Base-by-base conservation (phyloP, 2,329 filamentous ascomycete species). In the Aschersonia sp. region DNA sequence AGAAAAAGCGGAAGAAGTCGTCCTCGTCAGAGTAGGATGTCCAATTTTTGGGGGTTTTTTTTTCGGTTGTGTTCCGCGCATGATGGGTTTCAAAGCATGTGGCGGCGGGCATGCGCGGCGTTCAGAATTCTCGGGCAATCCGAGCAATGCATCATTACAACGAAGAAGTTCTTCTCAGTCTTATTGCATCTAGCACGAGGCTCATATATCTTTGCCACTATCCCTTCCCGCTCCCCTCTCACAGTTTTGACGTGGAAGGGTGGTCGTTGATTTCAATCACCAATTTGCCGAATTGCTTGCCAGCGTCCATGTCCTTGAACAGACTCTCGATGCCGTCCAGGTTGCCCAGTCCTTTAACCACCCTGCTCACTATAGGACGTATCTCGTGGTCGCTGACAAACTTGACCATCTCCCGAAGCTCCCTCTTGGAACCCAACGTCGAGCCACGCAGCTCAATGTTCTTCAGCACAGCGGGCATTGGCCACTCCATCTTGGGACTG, bases 281-380 rank as follows among this genome's bases (percentile, higher is more conserved):
- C 56, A 97, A 64, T 67, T 97, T 97, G 9, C 90, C 92, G 69
- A 97, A 95, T 64, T 97, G 90, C 52, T 69, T 80, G 0, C 83
- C 87, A 5, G 79, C 76, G 60, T 85, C 87, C 79, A 97, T 94
- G 46, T 95, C 87, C 41, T 86, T 81, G 61, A 95, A 97, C 46
- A 96, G 63, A 0, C 71, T 72, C 51, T 97, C 80, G 47, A 97
- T 85, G n/a, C 70, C 83, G n/a, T 80, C 72, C 6, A 94, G 56
- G 56, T 89, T 81, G 46, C 84, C 80, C 54, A 95, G 65, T 0
- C 87, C 86, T 54, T 78, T 78, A 11, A 85, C 77, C 1, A 81
- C 77, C 46, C 83, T 75, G 53, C 84, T 92, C 1, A 97, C 76
- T 4, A 95, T 71, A 0, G 90, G 89, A 47, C 70, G 75, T 51